phyloP scores from a whole-genome alignment of 208 protist genomes.

The Trypanosoma avium region DNA sequence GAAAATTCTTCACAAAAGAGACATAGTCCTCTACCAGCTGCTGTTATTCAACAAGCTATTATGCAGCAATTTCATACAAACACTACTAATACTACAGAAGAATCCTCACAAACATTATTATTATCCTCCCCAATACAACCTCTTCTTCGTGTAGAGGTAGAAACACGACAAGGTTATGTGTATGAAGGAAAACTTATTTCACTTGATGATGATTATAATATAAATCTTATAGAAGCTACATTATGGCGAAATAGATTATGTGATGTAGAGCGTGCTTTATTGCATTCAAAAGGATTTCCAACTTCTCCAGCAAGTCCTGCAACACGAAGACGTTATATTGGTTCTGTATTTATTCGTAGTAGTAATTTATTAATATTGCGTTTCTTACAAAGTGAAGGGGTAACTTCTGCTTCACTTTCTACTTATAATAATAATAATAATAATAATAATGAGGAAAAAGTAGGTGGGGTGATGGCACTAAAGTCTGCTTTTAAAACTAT shows the following conservation, averaged over 20 bases:
- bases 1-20: constrained; percentile 1
- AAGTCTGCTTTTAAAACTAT: constrained; percentile 35
- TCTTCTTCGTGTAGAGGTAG: constrained; percentile 72
- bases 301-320: constrained; percentile 33
- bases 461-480: constrained; percentile 7
- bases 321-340: constrained; percentile 62
- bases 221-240: constrained; percentile 58
- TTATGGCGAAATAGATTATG: constrained; percentile 56
- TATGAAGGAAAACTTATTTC: constrained; percentile 62
- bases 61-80: background rate
- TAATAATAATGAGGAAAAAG: background rate
- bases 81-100: background rate
- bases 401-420: background rate
- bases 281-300: constrained; percentile 23
- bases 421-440: background rate
- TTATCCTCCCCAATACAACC: background rate
- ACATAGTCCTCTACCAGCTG: constrained; percentile 23
- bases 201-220: constrained; percentile 79
- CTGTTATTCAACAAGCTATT: constrained; percentile 21
- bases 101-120: background rate
- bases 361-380: constrained; percentile 70
- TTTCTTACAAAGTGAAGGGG: constrained; percentile 33
- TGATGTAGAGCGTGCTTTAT: constrained; percentile 54
- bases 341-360: constrained; percentile 70
- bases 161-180: constrained; percentile 84